phyloP scores from a whole-genome alignment of 2,329 filamentous ascomycete genomes.

The Neurospora sp. region DNA sequence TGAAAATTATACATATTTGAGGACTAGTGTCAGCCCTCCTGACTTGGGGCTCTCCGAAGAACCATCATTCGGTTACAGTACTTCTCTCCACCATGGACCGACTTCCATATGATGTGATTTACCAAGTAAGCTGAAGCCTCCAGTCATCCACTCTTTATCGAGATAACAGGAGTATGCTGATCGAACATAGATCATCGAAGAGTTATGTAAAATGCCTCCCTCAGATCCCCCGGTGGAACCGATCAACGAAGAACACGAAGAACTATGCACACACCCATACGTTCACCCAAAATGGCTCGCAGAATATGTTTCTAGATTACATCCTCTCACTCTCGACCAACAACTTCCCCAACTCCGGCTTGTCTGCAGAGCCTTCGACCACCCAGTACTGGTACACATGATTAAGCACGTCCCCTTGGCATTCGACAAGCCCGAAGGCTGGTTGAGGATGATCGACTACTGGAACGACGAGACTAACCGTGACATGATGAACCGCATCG shows the following conservation, averaged over 20 bases:
- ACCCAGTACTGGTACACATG: not conserved
- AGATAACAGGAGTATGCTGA: not conserved
- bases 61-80: not conserved
- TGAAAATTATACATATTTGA: not conserved
- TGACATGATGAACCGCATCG: not conserved
- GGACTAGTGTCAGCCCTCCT: not conserved
- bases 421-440: not conserved
- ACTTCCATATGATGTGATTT: not conserved
- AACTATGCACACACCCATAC: too few relatives aligned
- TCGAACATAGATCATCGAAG: not conserved
- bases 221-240: not conserved
- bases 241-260: too few relatives aligned
- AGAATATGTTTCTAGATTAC: too few relatives aligned
- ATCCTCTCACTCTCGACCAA: not conserved
- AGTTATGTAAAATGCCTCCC: not conserved
- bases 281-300: too few relatives aligned
- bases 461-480: not conserved
- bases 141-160: not conserved
- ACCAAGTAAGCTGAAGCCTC: not conserved
- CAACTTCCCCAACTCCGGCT: not conserved
- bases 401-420: not conserved
- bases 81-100: not conserved
- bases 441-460: not conserved
- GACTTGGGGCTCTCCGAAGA: not conserved
- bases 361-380: not conserved